Evolutionary conservation across 768 basidiomycete genomes (phyloP).

Genomic region (Fistulinella prunicolor): DNA sequence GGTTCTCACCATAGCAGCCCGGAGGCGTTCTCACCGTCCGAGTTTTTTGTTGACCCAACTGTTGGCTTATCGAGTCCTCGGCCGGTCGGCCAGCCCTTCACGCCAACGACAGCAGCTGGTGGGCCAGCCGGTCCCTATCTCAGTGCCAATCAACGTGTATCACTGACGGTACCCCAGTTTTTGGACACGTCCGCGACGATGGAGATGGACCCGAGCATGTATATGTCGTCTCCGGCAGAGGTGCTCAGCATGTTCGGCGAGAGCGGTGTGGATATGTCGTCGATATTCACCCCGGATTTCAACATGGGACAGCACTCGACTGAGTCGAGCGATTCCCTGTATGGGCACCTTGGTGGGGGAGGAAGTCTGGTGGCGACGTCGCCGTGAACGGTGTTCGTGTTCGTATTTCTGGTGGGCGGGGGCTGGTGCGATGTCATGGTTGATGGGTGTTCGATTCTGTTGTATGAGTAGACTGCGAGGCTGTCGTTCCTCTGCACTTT

Average conservation of each 20-base stretch:
- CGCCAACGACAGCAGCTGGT: constrained; percentile 18
- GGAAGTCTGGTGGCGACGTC: constrained; percentile 22
- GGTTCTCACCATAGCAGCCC: constrained; percentile 53
- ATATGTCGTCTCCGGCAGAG: constrained; percentile 53
- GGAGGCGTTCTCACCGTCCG: constrained; percentile 61
- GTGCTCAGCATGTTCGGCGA: constrained; percentile 62
- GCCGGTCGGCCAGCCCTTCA: constrained; percentile 18
- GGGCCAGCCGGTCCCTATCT: constrained; percentile 23
- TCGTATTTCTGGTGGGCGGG: too few species aligned
- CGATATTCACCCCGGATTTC: constrained; percentile 34
- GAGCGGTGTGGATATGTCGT: constrained; percentile 33
- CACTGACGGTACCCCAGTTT: constrained; percentile 26
- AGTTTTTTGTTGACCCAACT: constrained; percentile 56
- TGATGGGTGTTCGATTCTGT: neutral
- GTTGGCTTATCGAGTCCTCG: constrained; percentile 25
- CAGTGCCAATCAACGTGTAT: constrained; percentile 19
- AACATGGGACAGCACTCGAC: constrained; percentile 23
- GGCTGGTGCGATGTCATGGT: too few species aligned
- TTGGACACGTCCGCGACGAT: constrained; percentile 32
- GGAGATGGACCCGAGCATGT: constrained; percentile 51
- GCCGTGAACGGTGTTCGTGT: constrained; percentile 16
- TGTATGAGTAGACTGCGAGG: constrained; percentile 16
- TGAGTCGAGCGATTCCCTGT: constrained; percentile 28
- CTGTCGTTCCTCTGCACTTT: constrained; percentile 1
- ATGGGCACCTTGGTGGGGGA: constrained; percentile 25